Conservation (phyloP, 2,329 filamentous ascomycete species). For the Hypoxylon sp. region DNA sequence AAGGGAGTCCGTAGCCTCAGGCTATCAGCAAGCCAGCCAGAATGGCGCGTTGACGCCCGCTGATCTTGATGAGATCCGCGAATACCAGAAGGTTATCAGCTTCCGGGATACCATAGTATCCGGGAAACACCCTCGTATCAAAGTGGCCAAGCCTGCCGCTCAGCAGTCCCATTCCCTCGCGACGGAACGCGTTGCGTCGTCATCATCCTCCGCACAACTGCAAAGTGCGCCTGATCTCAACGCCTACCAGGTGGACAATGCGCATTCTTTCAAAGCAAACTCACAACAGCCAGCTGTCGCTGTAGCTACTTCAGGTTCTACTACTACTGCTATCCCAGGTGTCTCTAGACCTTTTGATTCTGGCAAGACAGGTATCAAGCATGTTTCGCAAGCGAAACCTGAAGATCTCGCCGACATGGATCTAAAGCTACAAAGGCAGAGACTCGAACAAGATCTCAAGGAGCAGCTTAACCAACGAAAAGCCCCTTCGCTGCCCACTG, state of each 20-base stretch:
- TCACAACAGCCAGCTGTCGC: conserved; percentile 52
- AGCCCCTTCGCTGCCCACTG: conserved; percentile 57
- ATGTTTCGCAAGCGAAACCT: conserved; percentile 87
- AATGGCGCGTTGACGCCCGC: conserved; percentile 42
- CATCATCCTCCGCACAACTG: conserved; percentile 37
- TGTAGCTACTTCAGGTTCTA: conserved; percentile 42
- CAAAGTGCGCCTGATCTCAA: conserved; percentile 43
- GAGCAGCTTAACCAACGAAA: conserved; percentile 79
- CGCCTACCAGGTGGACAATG: conserved; percentile 50
- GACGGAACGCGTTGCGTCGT: conserved; percentile 44
- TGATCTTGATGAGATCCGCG: conserved; percentile 69
- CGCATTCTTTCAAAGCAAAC: conserved; percentile 54
- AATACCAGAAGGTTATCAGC: conserved; percentile 84
- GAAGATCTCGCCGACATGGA: conserved; percentile 86
- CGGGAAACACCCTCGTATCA: conserved; percentile 77
- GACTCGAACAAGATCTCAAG: conserved; percentile 80
- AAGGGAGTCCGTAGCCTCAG: conserved; percentile 37
- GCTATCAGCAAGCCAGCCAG: conserved; percentile 36
- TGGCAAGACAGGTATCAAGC: conserved; percentile 78
- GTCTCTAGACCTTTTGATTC: conserved; percentile 59
- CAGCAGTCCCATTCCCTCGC: conserved; percentile 44
- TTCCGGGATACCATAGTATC: conserved; percentile 85
- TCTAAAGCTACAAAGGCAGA: conserved; percentile 81
- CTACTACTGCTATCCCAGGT: conserved; percentile 52
- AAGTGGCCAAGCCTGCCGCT: conserved; percentile 52